phyloP scores from a whole-genome alignment of 2,329 filamentous ascomycete genomes.

The Cercospora citrullina region DNA sequence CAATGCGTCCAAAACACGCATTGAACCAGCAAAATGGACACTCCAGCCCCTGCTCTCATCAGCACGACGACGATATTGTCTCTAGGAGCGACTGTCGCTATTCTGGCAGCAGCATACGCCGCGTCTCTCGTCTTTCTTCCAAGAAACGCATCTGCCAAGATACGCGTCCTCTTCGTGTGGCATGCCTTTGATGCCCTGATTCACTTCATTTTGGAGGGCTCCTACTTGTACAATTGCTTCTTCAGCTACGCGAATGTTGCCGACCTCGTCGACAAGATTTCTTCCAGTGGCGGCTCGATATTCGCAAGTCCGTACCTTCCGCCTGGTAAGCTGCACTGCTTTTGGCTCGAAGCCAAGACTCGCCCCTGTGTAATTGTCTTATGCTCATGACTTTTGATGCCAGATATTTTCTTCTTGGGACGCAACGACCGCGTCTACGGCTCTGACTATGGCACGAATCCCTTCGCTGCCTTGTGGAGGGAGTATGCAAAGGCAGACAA shows the following conservation, averaged over 20 bases:
- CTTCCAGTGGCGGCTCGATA: background rate
- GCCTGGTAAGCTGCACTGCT: slow-evolving; percentile 30
- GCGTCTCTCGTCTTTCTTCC: slow-evolving; percentile 55
- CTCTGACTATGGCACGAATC: slow-evolving; percentile 56
- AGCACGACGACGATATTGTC: slow-evolving; percentile 56
- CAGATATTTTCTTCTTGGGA: background rate
- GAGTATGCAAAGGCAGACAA: slow-evolving; percentile 66
- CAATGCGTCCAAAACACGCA: background rate
- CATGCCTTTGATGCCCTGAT: slow-evolving; percentile 90
- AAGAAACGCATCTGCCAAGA: slow-evolving; percentile 51
- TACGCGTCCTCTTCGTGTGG: slow-evolving; percentile 86
- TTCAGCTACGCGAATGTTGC: slow-evolving; percentile 60
- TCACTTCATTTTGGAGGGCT: slow-evolving; percentile 87
- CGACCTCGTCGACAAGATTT: slow-evolving; percentile 1
- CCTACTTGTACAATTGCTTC: slow-evolving; percentile 92
- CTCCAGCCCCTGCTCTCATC: slow-evolving; percentile 35
- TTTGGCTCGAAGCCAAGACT: background rate
- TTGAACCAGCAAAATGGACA: slow-evolving; percentile 5
- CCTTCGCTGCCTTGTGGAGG: slow-evolving; percentile 60
- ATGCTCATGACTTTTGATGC: background rate
- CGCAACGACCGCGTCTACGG: slow-evolving; percentile 53
- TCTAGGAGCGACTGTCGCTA: slow-evolving; percentile 54
- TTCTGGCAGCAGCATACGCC: slow-evolving; percentile 56
- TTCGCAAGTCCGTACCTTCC: slow-evolving; percentile 44
- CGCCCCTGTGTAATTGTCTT: background rate